Percentiles rank a stretch among this genome's conserved stretches.
These are phyloP conservation scores for Macadamia integrifolia DNA, from an alignment of 164 flowering plant genomes.

Conservation along the genomic window DNA sequence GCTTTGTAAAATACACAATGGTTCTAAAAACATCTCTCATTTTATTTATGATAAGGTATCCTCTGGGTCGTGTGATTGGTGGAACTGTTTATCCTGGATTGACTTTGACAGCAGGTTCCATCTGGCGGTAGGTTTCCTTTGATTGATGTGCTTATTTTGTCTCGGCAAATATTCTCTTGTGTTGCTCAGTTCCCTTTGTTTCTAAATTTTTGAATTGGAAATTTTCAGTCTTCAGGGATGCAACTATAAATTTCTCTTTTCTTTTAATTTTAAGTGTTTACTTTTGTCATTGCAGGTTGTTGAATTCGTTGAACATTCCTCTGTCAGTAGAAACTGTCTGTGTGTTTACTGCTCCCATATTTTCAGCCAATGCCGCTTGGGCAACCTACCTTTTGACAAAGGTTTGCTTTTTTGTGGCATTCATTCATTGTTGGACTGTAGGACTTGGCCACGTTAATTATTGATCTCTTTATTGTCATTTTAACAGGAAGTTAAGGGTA, in stretches of 20 bases:
- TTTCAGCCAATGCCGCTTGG: conserved; percentile 97
- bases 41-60: conserved; percentile 60
- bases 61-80: conserved; percentile 99
- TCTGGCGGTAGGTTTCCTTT: conserved; percentile 66
- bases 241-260: neutral
- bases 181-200: neutral
- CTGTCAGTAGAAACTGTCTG: conserved; percentile 99
- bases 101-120: conserved; percentile 92
- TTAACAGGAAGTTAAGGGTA: conserved; percentile 85
- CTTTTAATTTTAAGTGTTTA: neutral
- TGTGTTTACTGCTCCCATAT: conserved; percentile 96
- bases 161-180: neutral
- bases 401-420: conserved; percentile 35
- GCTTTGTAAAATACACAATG: neutral
- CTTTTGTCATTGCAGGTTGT: conserved; percentile 44
- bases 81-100: conserved; percentile 99
- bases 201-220: neutral
- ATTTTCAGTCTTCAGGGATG: neutral
- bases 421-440: neutral
- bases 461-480: neutral
- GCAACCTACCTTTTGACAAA: conserved; percentile 95
- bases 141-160: neutral
- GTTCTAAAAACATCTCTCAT: neutral
- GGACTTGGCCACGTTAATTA: neutral
- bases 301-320: conserved; percentile 87